Evolutionary conservation across 2,329 filamentous ascomycete genomes (phyloP), one percentile per base, ranked within the genome.

Genomic region (Hypoxylon sp.): DNA sequence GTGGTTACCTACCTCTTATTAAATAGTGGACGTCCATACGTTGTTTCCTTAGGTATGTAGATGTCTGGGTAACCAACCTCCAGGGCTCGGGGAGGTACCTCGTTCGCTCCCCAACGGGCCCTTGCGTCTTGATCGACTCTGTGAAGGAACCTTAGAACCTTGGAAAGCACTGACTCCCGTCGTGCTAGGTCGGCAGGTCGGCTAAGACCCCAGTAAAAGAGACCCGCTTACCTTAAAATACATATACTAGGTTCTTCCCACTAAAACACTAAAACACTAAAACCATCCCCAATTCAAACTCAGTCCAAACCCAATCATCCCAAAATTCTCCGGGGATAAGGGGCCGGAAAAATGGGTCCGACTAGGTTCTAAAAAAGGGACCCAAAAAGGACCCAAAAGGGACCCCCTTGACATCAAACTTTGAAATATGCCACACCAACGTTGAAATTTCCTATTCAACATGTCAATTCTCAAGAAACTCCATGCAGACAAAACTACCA

Each of bases 361-460:
- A 39, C 37, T 22, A 51, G 50, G 42, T 50, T 53, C 47, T 44
- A 37, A 44, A 59, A 63, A 60, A 35, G 11, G 17, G 39, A 44
- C 39, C 53, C 46, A 55, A 35, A 48, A 59, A 67, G 59, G n/a
- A 59, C 39, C 53, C 46, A 55, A 35, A 48, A 59, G 63, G 59
- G n/a, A 59, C 26, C 42, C 64, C 64, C 67, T 66, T 71, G 66
- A 68, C 51, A 31, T 59, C 29, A 54, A 39, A 54, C 33, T 31
- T 64, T 14, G 8, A 59, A 55, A 63, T 66, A 63, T 71, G 31
- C 69, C 69, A 70, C 68, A 68, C 65, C 68, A 68, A 47, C 22
- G 17, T 22, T 22, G 8, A 22, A 44, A 59, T 46, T 48, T 24
- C 31, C 48, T 22, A 22, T 44, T 51, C 24, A 48, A 50, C 9